Conservation (phyloP, 306 rosid species). For the Canavalia ensiformis region DNA sequence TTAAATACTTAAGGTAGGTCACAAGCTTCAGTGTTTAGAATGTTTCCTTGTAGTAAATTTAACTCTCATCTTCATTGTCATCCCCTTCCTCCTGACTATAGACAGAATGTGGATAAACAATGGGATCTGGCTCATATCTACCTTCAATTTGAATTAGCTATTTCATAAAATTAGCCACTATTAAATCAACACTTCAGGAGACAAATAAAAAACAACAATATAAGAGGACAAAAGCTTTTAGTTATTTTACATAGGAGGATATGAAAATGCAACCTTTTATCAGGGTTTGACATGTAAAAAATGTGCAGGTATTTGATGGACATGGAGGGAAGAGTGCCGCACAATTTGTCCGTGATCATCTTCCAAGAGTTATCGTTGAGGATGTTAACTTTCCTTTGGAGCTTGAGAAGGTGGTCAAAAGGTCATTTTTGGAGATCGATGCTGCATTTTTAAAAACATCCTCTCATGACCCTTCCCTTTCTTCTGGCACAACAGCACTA, state of each 20-base stretch:
- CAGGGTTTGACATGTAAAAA: constrained; percentile 33
- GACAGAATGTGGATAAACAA: too few relatives aligned
- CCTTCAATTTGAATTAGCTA: too few relatives aligned
- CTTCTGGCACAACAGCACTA: constrained; percentile 97
- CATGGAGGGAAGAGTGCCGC: constrained; percentile 95
- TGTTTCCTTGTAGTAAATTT: not conserved
- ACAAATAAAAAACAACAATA: not conserved
- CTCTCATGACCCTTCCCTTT: constrained; percentile 65
- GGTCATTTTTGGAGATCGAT: constrained; percentile 85
- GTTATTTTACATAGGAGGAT: not conserved
- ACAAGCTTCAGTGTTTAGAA: not conserved
- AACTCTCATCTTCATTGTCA: not conserved
- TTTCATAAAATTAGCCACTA: too few relatives aligned
- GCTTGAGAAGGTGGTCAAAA: constrained; percentile 90
- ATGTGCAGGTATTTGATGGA: constrained; percentile 88
- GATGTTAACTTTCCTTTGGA: constrained; percentile 87
- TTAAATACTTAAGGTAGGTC: not conserved
- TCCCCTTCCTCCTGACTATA: not conserved
- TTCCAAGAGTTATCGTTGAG: constrained; percentile 87
- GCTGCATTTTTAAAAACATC: constrained; percentile 78
- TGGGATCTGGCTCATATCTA: too few relatives aligned
- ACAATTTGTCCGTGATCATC: constrained; percentile 82
- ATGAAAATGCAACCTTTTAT: not conserved
- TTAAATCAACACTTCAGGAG: not conserved
- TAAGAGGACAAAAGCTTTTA: not conserved